Base-by-base conservation (phyloP, 192 early-diverging fungal genomes). In the Allomyces macrogynus region DNA sequence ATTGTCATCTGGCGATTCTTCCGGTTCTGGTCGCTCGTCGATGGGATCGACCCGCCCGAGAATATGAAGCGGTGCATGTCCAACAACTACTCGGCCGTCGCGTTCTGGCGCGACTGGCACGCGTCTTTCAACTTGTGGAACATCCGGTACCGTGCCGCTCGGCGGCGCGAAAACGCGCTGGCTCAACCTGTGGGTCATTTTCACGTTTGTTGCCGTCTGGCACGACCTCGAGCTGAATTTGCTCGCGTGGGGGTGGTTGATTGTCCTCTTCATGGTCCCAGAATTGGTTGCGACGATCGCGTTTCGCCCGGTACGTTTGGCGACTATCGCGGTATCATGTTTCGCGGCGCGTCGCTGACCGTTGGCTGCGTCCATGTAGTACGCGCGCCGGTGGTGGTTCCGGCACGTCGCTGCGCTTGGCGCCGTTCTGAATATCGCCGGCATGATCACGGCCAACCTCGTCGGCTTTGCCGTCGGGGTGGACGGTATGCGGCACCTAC, bases 41-140 rank as follows among this genome's bases (percentile, higher is more conserved):
- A 98, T 70, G 89, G 91, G 8, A 75, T 98, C 26, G 86, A 88
- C 49, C 83, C 86, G 1, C 75, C 83, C 11, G 95, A 99, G 69
- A 99, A 99, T 71, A 97, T 99, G 92, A 82, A 85, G 4, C 84
- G 93, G 7, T 99, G 93, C 70, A 94, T 97, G 85, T 82, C 79
- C 71, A 92, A 95, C 77, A 93, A 97, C 74, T 99, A 95, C 75
- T 93, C 91, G 22, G 79, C 87, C 16, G 81, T 87, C 61, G 84
- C 86, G 64, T 99, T 99, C 74, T 99, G 95, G 95, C 80, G 89
- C 62, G 86, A 86, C 67, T 99, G 95, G 95, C 95, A 99, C 72
- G 79, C 89, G 65, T 89, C 85, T 43, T 99, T 80, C 74, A 95
- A 99, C 70, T 79, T 83, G 23, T 99, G 93, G 93, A 75, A 84